Evolutionary conservation across 2,329 filamentous ascomycete genomes (phyloP).

Genomic region (Colletotrichum higginsianum): DNA sequence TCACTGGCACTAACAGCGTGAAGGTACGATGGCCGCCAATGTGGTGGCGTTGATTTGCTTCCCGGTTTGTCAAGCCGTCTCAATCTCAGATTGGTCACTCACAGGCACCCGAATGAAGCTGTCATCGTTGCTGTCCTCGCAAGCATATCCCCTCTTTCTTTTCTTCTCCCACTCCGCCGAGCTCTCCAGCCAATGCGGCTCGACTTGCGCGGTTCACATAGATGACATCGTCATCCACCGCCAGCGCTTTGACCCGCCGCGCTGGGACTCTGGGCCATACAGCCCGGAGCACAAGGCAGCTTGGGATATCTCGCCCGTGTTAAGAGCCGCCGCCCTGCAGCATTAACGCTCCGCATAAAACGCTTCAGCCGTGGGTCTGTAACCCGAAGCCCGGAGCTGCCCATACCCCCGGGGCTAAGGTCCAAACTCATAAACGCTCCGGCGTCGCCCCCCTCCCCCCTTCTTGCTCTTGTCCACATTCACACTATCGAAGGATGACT

Average conservation of each 20-base stretch:
- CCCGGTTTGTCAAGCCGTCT: neutral
- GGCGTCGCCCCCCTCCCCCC: neutral
- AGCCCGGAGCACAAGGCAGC: slow-evolving; percentile 23
- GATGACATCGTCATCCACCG: neutral
- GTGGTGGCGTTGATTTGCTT: slow-evolving; percentile 1
- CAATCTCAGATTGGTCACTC: neutral
- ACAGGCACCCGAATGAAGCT: neutral
- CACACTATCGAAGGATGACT: neutral
- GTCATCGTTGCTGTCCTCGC: neutral
- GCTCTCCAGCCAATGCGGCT: neutral
- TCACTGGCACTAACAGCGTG: neutral
- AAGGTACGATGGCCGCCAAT: neutral
- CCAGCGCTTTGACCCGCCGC: slow-evolving; percentile 29
- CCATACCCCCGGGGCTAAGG: neutral
- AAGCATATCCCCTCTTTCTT: neutral
- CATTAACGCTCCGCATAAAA: slow-evolving; percentile 26
- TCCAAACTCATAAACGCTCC: neutral
- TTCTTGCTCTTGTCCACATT: neutral
- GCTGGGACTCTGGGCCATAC: slow-evolving; percentile 11
- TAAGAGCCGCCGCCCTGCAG: neutral
- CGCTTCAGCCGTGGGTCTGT: slow-evolving; percentile 21
- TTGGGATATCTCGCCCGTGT: slow-evolving; percentile 16
- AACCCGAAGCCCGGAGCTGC: neutral
- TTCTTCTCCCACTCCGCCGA: neutral
- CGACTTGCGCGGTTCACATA: neutral